A percentile compares a stretch with the other conserved stretches of the same genome.
phyloP scores from a whole-genome alignment of 495 filamentous ascomycete genomes.

The Hyaloscypha bicolor region DNA sequence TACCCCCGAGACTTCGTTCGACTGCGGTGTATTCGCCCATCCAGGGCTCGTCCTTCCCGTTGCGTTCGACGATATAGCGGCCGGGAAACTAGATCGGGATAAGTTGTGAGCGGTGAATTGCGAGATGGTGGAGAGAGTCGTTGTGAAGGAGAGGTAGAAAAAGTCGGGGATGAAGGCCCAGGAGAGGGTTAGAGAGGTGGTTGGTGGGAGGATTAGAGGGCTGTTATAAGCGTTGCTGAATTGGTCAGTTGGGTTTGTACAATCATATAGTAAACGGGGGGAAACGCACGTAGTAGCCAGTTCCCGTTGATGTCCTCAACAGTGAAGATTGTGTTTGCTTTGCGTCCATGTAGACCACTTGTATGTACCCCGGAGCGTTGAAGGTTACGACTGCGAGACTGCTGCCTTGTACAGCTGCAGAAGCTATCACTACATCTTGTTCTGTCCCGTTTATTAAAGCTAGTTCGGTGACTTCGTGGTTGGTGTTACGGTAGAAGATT shows the following conservation, averaged over 20 bases:
- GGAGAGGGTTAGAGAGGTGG: neutral
- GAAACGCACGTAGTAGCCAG: constrained; percentile 2
- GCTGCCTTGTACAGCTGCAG: constrained; percentile 5
- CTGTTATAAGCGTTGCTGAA: neutral
- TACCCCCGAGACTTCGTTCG: neutral
- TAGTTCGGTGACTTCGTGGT: neutral
- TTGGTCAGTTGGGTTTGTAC: neutral
- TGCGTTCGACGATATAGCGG: constrained; percentile 2
- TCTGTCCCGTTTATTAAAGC: constrained; percentile 1
- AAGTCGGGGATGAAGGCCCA: neutral
- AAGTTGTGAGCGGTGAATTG: neutral
- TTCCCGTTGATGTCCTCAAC: constrained; percentile 8
- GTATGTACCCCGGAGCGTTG: neutral
- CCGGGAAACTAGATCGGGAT: neutral
- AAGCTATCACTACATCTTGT: neutral
- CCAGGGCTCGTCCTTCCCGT: neutral
- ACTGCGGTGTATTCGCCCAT: constrained; percentile 11
- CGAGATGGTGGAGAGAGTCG: neutral
- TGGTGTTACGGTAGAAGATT: constrained; percentile 13
- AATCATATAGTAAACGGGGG: neutral
- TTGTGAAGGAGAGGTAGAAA: neutral
- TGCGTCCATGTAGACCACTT: constrained; percentile 10
- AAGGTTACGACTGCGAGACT: constrained; percentile 5
- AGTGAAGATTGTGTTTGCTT: neutral
- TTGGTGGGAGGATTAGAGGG: neutral